These are phyloP conservation scores for Syzygium aromaticum DNA, from an alignment of 345 rosid genomes.

Conservation along the genomic window DNA sequence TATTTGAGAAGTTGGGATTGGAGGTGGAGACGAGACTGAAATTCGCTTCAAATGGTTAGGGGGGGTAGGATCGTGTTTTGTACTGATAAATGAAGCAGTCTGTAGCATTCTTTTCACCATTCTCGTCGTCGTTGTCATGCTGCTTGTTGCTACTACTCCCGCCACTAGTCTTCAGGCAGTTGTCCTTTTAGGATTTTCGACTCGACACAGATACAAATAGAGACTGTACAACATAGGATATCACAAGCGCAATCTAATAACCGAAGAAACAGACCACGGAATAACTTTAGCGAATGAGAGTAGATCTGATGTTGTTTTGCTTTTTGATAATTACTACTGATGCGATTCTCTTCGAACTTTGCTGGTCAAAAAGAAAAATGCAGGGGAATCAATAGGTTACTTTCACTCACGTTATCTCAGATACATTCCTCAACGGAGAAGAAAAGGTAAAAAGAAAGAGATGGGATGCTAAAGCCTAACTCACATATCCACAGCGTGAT, in stretches of 20 bases:
- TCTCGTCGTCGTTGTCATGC: neutral
- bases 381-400: neutral
- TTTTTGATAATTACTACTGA: neutral
- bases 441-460: neutral
- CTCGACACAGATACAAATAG: neutral
- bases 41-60: neutral
- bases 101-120: neutral
- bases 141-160: neutral
- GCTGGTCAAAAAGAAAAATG: neutral
- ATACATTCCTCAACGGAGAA: slow-evolving; percentile 1
- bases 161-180: neutral
- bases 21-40: neutral
- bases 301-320: neutral
- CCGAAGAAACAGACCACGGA: neutral
- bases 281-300: neutral
- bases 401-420: neutral
- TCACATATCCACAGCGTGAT: neutral
- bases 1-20: neutral
- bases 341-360: neutral
- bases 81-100: neutral
- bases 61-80: neutral
- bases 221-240: neutral
- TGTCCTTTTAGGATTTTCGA: neutral
- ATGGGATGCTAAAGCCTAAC: neutral
- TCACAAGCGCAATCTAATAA: neutral